Conservation (phyloP, 106 monocot species). For the Iris macrosiphon region DNA sequence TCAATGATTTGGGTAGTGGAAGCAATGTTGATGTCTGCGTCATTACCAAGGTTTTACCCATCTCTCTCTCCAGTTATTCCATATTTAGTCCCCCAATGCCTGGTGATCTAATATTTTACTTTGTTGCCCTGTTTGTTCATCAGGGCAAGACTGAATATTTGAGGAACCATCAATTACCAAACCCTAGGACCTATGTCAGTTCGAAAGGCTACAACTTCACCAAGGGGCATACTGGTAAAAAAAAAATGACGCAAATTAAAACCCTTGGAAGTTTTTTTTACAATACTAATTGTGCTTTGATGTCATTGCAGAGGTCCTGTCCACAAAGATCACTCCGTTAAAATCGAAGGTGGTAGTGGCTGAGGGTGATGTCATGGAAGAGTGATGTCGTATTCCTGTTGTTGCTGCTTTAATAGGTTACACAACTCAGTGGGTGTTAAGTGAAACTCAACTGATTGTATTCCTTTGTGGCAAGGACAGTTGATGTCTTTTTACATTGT, state of each 20-base stretch:
- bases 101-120: not conserved
- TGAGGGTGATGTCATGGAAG: slow-evolving; percentile 69
- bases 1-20: slow-evolving; percentile 96
- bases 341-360: slow-evolving; percentile 27
- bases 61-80: not conserved
- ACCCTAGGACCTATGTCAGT: slow-evolving; percentile 64
- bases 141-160: slow-evolving; percentile 58
- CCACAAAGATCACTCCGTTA: slow-evolving; percentile 59
- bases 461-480: slow-evolving; percentile 48
- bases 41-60: slow-evolving; percentile 65
- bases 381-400: too few species aligned
- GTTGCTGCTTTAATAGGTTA: too few species aligned
- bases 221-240: slow-evolving; percentile 67
- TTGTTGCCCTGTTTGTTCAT: not conserved
- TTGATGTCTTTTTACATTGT: too few species aligned
- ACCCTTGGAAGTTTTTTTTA: too few species aligned
- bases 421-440: too few species aligned
- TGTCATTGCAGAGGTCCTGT: slow-evolving; percentile 48
- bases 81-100: too few species aligned
- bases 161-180: slow-evolving; percentile 58
- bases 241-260: too few species aligned
- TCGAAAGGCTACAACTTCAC: slow-evolving; percentile 58
- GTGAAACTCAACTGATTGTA: slow-evolving; percentile 46
- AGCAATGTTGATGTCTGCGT: slow-evolving; percentile 98
- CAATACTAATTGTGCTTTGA: too few species aligned